Evolutionary conservation across 495 filamentous ascomycete species (phyloP).

Genomic region (Xylaria intraflava): DNA sequence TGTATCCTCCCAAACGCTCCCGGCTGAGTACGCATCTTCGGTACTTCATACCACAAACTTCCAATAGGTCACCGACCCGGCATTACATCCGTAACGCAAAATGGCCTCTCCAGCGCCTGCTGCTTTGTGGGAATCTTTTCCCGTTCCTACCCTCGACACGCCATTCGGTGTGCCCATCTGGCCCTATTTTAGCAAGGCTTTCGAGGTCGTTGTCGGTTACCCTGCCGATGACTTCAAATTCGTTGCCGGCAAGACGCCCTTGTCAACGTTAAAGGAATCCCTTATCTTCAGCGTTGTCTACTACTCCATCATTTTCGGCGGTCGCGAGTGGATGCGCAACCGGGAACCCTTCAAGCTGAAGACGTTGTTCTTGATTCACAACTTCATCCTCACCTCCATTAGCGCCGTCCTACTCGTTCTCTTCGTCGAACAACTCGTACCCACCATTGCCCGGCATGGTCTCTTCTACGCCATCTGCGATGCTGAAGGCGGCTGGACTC

Average conservation of each 20-base stretch:
- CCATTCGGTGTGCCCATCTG: slow-evolving; percentile 90
- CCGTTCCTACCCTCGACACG: slow-evolving; percentile 74
- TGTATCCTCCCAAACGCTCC: too few species aligned
- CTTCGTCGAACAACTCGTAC: slow-evolving; percentile 68
- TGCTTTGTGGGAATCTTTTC: slow-evolving; percentile 58
- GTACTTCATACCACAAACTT: neutral
- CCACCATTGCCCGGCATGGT: slow-evolving; percentile 59
- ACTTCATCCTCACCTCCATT: slow-evolving; percentile 69
- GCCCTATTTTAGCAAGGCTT: slow-evolving; percentile 88
- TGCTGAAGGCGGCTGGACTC: slow-evolving; percentile 68
- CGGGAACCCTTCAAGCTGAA: slow-evolving; percentile 61
- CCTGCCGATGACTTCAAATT: slow-evolving; percentile 66
- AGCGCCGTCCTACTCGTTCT: slow-evolving; percentile 60
- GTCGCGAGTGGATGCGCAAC: slow-evolving; percentile 65
- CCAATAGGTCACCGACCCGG: neutral
- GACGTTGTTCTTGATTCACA: slow-evolving; percentile 69
- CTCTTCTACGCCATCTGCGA: slow-evolving; percentile 69
- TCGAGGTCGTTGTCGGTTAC: slow-evolving; percentile 64
- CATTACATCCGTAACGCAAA: slow-evolving; percentile 8
- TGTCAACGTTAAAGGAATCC: slow-evolving; percentile 64
- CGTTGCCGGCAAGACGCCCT: slow-evolving; percentile 56
- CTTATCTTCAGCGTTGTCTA: slow-evolving; percentile 59
- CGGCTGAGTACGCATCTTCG: neutral
- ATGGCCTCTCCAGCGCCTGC: slow-evolving; percentile 41
- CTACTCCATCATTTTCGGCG: slow-evolving; percentile 71